These are phyloP conservation scores for Metschnikowia continentalis DNA, from an alignment of 805 yeast species.

Conservation along the genomic window DNA sequence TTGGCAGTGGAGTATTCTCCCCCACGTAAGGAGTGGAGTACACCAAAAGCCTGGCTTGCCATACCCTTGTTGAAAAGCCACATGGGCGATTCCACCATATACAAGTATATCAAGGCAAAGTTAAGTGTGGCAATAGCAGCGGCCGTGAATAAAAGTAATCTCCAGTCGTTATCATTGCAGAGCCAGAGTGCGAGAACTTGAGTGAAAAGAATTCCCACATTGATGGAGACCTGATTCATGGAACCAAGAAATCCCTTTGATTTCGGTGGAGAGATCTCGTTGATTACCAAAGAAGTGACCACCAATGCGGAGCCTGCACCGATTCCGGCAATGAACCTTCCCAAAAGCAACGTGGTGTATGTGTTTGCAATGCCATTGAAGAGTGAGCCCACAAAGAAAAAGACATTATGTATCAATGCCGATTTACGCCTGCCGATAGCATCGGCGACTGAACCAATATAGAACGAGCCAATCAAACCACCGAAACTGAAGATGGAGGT, in stretches of 20 bases:
- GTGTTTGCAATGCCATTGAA: constrained; percentile 50
- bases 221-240: constrained; percentile 83
- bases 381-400: constrained; percentile 59
- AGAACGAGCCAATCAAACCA: constrained; percentile 70
- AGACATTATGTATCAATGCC: constrained; percentile 46
- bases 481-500: constrained; percentile 82
- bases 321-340: constrained; percentile 75
- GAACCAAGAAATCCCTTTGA: constrained; percentile 79
- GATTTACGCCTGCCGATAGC: constrained; percentile 58
- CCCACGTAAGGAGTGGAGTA: constrained; percentile 36
- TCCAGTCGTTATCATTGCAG: constrained; percentile 69
- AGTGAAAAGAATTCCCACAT: constrained; percentile 77
- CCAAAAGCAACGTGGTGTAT: constrained; percentile 46
- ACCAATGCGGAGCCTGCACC: constrained; percentile 90
- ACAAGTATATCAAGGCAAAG: constrained; percentile 34
- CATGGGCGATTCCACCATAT: constrained; percentile 73
- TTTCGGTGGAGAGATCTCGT: constrained; percentile 69
- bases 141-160: constrained; percentile 63
- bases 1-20: constrained; percentile 34
- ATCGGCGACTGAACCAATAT: constrained; percentile 65
- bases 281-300: constrained; percentile 75
- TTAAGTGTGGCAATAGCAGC: constrained; percentile 49
- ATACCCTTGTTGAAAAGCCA: constrained; percentile 62
- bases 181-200: constrained; percentile 69
- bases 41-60: constrained; percentile 37